Evolutionary conservation across 2,329 filamentous ascomycete species (phyloP), one percentile per base, ranked within the genome.

Genomic region (Aspergillus udagawae): DNA sequence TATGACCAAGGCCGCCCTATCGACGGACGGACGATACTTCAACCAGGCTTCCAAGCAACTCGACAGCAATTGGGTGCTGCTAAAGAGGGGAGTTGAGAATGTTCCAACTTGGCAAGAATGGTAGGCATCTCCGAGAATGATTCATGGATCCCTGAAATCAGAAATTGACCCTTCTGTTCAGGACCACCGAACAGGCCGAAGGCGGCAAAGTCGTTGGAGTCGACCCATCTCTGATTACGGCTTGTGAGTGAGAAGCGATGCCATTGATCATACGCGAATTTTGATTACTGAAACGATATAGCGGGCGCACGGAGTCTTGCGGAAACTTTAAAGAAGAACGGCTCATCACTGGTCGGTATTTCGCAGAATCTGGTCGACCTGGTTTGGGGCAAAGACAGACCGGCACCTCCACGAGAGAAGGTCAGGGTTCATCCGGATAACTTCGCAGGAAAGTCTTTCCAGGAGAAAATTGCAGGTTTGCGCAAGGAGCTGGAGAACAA

Each of bases 21-120:
- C 94, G 12, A 99, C 94, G 29, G 94, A 99, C 73, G 94, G 94
- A 29, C 88, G 94, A 63, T 99, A 99, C 77, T 99, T 97, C 82
- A 97, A 96, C 77, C 94, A 99, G 75, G 94, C 94, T 27, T 81
- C 86, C 60, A 90, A 92, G 68, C 91, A 99, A 74, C 84, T 99
- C 29, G 94, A 97, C 73, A 78, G 76, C 67, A 97, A 97, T 74
- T 99, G 94, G 94, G 80, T 84, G 51, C 80, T 99, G 44, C 80
- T 99, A 60, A 99, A 97, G 79, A 91, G 96, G 69, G 94, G 94
- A 5, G 81, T 96, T 50, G 90, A 94, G 70, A 91, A 96, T 74
- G 92, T 97, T 9, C 93, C 91, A 1, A 97, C 93, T 0, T 99
- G 94, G 90, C 91, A 97, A 72, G 94, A 97, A 75, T 99, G 94